Evolutionary conservation across 2,329 filamentous ascomycete species (phyloP), one percentile per base, ranked within the genome.

Genomic region (Fusarium musae): DNA sequence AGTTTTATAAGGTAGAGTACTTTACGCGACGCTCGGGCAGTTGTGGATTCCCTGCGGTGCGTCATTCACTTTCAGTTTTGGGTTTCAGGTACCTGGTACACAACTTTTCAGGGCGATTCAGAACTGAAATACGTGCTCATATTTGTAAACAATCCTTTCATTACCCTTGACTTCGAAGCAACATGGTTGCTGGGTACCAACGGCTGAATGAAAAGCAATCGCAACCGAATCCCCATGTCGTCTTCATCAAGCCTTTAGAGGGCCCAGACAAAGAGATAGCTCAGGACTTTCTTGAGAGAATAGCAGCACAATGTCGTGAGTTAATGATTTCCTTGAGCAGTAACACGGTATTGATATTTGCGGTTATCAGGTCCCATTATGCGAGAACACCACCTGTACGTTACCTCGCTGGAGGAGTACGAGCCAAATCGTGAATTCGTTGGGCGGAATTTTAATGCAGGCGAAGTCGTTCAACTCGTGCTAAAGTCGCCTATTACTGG

Each of bases 361-460:
- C 9, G 26, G 15, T 30, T 11, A 8, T 7, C 16, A 89, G 88
- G 88, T 30, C 94, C 94, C 3, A 86, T 94, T 53, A 93, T 93
- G 91, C 89, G 87, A 75, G 86, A 89, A 46, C 84, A 93, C 72
- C 84, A 89, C 77, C 84, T 94, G 30, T 88, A 87, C 34, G 88
- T 93, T 57, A 91, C 88, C 79, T 88, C 91, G 3, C 86, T 97
- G 0, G 94, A 97, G 80, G 94, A 97, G 79, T 94, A 93, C 79
- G 90, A 92, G 62, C 90, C 92, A 4, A 97, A 97, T 77, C 84
- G 84, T 46, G 93, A 97, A 81, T 97, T 97, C 78, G 91, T 94
- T 44, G 94, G 94, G 6, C 92, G 94, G 62, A 97, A 97, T 79
- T 97, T 97, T 86, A 97, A 97, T 75, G 93, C 92, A 12, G 95